Evolutionary conservation across 1,139 yeast species (phyloP).

Genomic region (Yamadazyma friedrichii): DNA sequence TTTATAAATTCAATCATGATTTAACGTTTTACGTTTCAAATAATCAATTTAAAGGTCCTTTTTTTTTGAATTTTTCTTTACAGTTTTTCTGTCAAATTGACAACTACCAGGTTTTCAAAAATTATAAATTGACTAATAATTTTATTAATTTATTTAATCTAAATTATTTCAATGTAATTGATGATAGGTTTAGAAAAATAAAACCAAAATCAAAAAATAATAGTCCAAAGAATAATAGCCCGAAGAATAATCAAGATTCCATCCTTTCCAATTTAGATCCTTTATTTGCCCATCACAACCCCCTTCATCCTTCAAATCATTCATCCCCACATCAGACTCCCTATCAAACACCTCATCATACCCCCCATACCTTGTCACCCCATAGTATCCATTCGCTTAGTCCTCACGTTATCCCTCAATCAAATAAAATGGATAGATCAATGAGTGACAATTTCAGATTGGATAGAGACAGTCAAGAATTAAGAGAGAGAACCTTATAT

Average conservation of each 20-base stretch:
- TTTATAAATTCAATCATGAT: slow-evolving; percentile 11
- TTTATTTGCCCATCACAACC: background rate
- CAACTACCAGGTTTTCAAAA: slow-evolving; percentile 14
- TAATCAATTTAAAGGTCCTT: slow-evolving; percentile 9
- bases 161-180: slow-evolving; percentile 5
- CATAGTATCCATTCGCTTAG: slow-evolving; percentile 1
- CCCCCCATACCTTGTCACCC: slow-evolving; percentile 4
- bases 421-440: slow-evolving; percentile 4
- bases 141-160: slow-evolving; percentile 11
- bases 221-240: background rate
- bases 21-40: slow-evolving; percentile 5
- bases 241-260: background rate
- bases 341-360: background rate
- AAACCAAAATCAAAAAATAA: background rate
- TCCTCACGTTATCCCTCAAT: slow-evolving; percentile 5
- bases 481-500: background rate
- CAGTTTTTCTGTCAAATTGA: slow-evolving; percentile 15
- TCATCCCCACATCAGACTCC: background rate
- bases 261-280: background rate
- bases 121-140: slow-evolving; percentile 15
- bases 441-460: slow-evolving; percentile 5
- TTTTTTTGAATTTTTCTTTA: slow-evolving; percentile 12
- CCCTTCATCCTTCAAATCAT: background rate
- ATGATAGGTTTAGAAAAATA: background rate
- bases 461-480: background rate